A percentile compares a stretch with the other conserved stretches of the same genome.
phyloP scores from a whole-genome alignment of 129 eudicot genomes.

The Apium graveolens region DNA sequence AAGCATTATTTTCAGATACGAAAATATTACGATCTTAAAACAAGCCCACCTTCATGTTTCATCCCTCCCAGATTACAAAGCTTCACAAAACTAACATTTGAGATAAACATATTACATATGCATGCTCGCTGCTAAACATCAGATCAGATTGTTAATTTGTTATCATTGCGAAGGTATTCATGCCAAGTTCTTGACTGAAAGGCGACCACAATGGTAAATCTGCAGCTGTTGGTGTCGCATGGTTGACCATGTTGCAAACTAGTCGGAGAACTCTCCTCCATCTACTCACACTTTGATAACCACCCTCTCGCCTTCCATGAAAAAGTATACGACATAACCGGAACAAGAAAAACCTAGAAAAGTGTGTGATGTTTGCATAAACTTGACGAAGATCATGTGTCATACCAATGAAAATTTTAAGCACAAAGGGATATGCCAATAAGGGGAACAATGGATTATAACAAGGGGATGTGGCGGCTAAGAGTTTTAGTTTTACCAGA shows the following conservation, averaged over 20 bases:
- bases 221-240: neutral
- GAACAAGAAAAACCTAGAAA: neutral
- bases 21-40: neutral
- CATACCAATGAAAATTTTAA: neutral
- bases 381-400: neutral
- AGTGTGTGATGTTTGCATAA: neutral
- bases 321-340: neutral
- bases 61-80: neutral
- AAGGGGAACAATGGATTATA: neutral
- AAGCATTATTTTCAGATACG: neutral
- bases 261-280: constrained; percentile 33
- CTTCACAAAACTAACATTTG: neutral
- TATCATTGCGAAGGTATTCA: constrained; percentile 34
- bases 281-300: neutral
- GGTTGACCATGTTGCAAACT: neutral
- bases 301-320: neutral
- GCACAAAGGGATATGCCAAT: neutral
- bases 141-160: constrained; percentile 23
- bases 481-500: constrained; percentile 3
- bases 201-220: neutral
- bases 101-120: neutral
- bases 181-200: constrained; percentile 4
- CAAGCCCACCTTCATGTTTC: neutral
- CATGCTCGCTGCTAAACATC: neutral
- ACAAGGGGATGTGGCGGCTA: neutral